Evolutionary conservation across 1,284 basidiomycete species (phyloP), one percentile per base, ranked within the genome.

Genomic region (Grifola frondosa): DNA sequence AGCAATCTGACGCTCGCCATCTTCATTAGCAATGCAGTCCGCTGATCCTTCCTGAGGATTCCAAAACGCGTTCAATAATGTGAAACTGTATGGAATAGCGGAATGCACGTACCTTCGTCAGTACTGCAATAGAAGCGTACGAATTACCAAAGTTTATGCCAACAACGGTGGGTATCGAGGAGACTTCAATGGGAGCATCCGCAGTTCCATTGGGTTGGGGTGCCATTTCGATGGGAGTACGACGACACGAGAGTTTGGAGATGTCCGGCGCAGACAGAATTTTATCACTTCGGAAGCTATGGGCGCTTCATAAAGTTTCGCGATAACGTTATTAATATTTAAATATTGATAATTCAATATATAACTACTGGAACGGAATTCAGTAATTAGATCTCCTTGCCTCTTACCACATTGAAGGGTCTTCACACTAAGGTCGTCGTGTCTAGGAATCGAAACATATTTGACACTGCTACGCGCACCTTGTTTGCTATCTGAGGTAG

Each of bases 101-200:
- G 33, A 52, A 30, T 40, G 17, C 30, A 64, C 70, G 40, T 44
- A 91, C 92, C 77, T 97, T 97, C 63, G 92, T 94, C 62, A 97
- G 88, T 48, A 97, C 88, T 17, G 95, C 91, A 58, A 99, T 96
- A 34, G 91, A 95, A 23, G 91, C 90, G 67, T 90, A 98, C 28
- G 91, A 88, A 69, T 97, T 94, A 31, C 97, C 97, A 68, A 98
- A 90, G 76, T 97, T 98, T 74, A 99, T 93, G 43, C 96, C 96
- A 43, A 99, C 78, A 37, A 90, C 77, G 0, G 81, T 72, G 3
- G 79, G 79, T 2, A 76, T 26, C 0, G 53, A 30, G 10, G 61
- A 54, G 25, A 65, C 53, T 11, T 67, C 64, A 11, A 61, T 62
- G 15, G 66, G 60, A 9, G 64, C 55, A 6, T 63, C 64, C 5